Base-by-base conservation (phyloP, 805 yeast species). In the Sugiyamaella mastotermitis region DNA sequence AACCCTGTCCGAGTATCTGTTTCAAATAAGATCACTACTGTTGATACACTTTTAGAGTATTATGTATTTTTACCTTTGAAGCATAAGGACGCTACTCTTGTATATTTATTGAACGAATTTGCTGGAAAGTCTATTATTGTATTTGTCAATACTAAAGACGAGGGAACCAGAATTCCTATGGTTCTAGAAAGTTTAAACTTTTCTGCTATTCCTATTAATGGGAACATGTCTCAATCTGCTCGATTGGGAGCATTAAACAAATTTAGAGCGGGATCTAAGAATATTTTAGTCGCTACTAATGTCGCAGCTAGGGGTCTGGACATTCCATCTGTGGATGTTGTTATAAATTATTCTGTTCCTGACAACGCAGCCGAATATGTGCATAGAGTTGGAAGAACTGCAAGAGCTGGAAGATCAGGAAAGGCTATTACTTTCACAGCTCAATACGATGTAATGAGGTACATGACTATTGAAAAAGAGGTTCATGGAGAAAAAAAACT, bases 341-440 rank as follows among this genome's bases (percentile, higher is more conserved):
- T 92, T 20, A 65, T 92, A 22, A 92, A 92, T 58, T 92, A 77
- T 56, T 97, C 90, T 54, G 78, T 92, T 16, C 98, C 98, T 5
- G 86, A 88, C 1, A 96, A 92, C 56, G 83, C 97, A 2, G 95
- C 92, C 55, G 96, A 90, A 45, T 92, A 84, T 51, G 88, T 92
- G 37, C 98, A 92, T 64, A 72, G 98, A 58, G 95, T 90, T 5
- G 98, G 98, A 65, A 84, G 98, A 76, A 90, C 98, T 9, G 98
- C 97, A 5, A 83, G 98, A 73, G 97, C 97, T 3, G 97, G 97
- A 2, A 72, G 94, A 51, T 65, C 69, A 32, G 98, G 98, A 63
- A 84, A 77, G 47, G 75, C 95, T 3, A 68, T 92, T 1, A 76
- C 92, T 11, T 72, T 92, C 42, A 82, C 92, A 2, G 88, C 97